Evolutionary conservation across 495 filamentous ascomycete genomes (phyloP).

Genomic region (Daldinia caldariorum): DNA sequence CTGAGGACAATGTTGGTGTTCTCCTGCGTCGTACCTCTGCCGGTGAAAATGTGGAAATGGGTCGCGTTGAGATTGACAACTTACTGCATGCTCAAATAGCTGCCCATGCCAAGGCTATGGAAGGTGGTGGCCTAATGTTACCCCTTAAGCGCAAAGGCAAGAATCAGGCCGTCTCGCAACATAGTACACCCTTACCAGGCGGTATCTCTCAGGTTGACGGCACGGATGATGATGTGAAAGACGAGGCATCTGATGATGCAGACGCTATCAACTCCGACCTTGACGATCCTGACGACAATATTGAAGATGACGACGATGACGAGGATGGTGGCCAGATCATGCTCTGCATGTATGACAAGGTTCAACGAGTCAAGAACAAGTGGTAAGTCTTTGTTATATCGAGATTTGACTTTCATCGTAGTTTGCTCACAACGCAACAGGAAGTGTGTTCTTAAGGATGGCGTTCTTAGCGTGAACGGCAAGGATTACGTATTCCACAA

Average conservation of each 20-base stretch:
- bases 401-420: neutral
- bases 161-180: constrained; percentile 30
- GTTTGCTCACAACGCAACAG: constrained; percentile 48
- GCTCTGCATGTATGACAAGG: constrained; percentile 99
- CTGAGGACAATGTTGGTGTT: constrained; percentile 66
- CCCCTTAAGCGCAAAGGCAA: constrained; percentile 64
- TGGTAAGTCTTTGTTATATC: constrained; percentile 65
- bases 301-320: constrained; percentile 80
- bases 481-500: constrained; percentile 99
- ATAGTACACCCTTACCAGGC: constrained; percentile 36
- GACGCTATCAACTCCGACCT: constrained; percentile 99
- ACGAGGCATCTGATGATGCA: constrained; percentile 75
- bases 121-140: constrained; percentile 84
- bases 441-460: constrained; percentile 98
- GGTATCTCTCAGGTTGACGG: constrained; percentile 72
- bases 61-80: constrained; percentile 65
- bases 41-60: constrained; percentile 56
- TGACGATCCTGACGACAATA: constrained; percentile 89
- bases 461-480: constrained; percentile 87
- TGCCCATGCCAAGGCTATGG: constrained; percentile 71
- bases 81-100: constrained; percentile 73
- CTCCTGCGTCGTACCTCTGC: constrained; percentile 56
- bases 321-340: constrained; percentile 88
- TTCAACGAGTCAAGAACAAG: constrained; percentile 99
- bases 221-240: constrained; percentile 67